Evolutionary conservation across 1,284 basidiomycete genomes (phyloP).

Genomic region (Dichomitus squalens): DNA sequence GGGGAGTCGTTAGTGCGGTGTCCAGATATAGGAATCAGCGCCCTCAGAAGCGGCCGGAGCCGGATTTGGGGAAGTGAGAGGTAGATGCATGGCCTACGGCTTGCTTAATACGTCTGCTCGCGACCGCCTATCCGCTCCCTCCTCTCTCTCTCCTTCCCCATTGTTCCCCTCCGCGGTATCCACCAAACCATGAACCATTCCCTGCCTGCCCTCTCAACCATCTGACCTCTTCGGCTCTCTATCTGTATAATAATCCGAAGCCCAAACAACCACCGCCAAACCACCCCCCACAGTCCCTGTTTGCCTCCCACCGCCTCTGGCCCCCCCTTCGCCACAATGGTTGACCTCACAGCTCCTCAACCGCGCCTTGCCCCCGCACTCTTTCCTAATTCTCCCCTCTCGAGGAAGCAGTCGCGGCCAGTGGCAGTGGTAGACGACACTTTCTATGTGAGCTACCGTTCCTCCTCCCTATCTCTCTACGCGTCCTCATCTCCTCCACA

Average conservation of each 20-base stretch:
- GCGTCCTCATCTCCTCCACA: conserved; percentile 18
- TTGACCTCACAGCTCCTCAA: conserved; percentile 28
- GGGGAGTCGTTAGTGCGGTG: neutral
- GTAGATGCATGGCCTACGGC: neutral
- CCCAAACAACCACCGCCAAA: conserved; percentile 4
- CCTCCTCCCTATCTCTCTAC: conserved; percentile 6
- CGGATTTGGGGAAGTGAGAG: conserved; percentile 8
- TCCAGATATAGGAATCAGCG: conserved; percentile 7
- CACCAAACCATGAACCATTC: conserved; percentile 20
- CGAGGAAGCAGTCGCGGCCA: conserved; percentile 13
- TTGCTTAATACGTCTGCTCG: conserved; percentile 8
- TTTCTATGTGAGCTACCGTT: conserved; percentile 24
- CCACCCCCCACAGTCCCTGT: conserved; percentile 8
- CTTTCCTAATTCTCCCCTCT: conserved; percentile 9
- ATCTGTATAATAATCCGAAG: conserved; percentile 26
- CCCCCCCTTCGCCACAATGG: conserved; percentile 12
- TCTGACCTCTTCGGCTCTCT: conserved; percentile 24
- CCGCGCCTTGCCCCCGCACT: conserved; percentile 26
- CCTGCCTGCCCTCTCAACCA: conserved; percentile 18
- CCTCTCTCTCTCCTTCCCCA: conserved; percentile 24
- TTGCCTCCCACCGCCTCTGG: conserved; percentile 3
- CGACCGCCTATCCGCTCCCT: conserved; percentile 8
- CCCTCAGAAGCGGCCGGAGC: conserved; percentile 5
- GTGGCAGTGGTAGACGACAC: conserved; percentile 25
- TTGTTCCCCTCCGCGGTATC: conserved; percentile 24